Evolutionary conservation across 2,329 filamentous ascomycete genomes (phyloP).

Genomic region (Hypoxylon sp.): DNA sequence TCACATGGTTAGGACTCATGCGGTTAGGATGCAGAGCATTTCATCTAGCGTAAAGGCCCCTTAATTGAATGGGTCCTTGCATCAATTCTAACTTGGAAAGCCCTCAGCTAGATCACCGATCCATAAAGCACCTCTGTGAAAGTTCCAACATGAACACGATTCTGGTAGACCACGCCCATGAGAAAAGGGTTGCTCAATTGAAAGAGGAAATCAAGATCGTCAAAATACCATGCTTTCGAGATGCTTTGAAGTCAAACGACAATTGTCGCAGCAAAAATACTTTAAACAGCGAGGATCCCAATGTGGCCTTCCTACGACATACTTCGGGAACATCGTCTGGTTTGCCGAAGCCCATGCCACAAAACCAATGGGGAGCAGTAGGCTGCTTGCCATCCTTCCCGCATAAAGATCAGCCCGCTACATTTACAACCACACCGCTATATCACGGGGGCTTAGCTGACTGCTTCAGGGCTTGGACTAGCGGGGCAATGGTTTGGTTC

Average conservation of each 20-base stretch:
- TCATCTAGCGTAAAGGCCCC: constrained; percentile 65
- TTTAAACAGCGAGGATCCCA: constrained; percentile 29
- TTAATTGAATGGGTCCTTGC: neutral
- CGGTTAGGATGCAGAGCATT: constrained; percentile 68
- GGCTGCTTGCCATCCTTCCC: constrained; percentile 67
- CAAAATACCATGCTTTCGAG: constrained; percentile 34
- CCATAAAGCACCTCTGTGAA: constrained; percentile 68
- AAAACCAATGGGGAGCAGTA: constrained; percentile 69
- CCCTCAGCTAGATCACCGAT: constrained; percentile 62
- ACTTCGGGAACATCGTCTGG: constrained; percentile 77
- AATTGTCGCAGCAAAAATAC: neutral
- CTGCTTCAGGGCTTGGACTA: constrained; percentile 73
- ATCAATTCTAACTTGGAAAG: constrained; percentile 50
- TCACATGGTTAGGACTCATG: constrained; percentile 73
- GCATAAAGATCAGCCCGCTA: constrained; percentile 58
- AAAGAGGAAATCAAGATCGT: constrained; percentile 37
- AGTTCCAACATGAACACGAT: constrained; percentile 60
- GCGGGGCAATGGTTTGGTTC: constrained; percentile 71
- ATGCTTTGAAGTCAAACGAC: neutral
- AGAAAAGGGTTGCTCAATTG: constrained; percentile 11
- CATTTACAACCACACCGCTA: constrained; percentile 76
- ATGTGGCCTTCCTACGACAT: constrained; percentile 72
- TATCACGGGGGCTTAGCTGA: constrained; percentile 77
- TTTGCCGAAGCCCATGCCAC: constrained; percentile 73
- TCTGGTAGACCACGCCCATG: constrained; percentile 60